These are phyloP conservation scores for Boletus albobrunnescens DNA, from an alignment of 1,284 basidiomycete genomes.

Conservation along the genomic window DNA sequence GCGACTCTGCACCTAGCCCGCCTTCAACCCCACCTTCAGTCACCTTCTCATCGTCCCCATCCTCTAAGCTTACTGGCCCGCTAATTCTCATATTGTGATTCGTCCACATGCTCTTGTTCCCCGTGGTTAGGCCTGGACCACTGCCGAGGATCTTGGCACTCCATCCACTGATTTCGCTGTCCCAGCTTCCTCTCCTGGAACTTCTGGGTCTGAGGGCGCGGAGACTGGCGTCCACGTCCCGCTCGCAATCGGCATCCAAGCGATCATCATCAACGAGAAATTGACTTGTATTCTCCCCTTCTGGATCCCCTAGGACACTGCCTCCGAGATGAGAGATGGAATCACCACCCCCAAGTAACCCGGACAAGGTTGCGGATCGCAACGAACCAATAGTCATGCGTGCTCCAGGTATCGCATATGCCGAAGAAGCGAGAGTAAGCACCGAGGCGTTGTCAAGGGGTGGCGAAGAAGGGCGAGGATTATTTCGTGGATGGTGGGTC, in stretches of 20 bases:
- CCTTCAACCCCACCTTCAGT: constrained; percentile 12
- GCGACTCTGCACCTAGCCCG: constrained; percentile 5
- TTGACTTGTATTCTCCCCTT: constrained; percentile 64
- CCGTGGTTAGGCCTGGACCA: constrained; percentile 41
- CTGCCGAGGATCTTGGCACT: constrained; percentile 58
- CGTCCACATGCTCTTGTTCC: constrained; percentile 55
- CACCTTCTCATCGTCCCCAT: constrained; percentile 30
- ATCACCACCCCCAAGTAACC: constrained; percentile 52
- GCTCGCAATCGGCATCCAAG: constrained; percentile 47
- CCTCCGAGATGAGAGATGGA: constrained; percentile 67
- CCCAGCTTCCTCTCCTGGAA: constrained; percentile 79
- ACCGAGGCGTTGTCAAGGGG: constrained; percentile 90
- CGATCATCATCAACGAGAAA: constrained; percentile 60
- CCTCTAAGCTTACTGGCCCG: constrained; percentile 39
- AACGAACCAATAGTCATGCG: constrained; percentile 36
- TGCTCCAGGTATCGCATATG: constrained; percentile 69
- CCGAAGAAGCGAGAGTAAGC: constrained; percentile 89
- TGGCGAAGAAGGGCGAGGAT: constrained; percentile 86
- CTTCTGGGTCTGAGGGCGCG: constrained; percentile 75
- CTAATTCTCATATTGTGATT: constrained; percentile 56
- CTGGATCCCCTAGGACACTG: constrained; percentile 47
- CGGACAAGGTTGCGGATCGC: constrained; percentile 49
- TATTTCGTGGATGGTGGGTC: constrained; percentile 89
- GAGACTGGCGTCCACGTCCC: constrained; percentile 74
- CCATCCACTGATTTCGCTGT: constrained; percentile 78